Percentiles rank a stretch among this genome's conserved stretches.
These are phyloP conservation scores for Coffea canephora DNA, from an alignment of 257 asterid species.

Conservation along the genomic window DNA sequence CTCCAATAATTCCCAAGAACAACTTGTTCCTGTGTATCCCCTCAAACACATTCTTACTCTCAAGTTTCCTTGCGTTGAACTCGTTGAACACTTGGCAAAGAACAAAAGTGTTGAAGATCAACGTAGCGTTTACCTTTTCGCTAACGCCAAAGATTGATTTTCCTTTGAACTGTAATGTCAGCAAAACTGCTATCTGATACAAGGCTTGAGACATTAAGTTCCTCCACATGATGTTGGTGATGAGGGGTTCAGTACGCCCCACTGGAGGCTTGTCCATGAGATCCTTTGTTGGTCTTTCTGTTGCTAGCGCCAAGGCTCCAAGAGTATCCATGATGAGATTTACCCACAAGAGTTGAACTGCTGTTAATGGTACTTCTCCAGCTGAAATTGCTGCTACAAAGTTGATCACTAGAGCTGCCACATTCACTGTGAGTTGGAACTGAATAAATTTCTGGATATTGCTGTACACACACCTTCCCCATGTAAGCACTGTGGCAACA, in stretches of 20 bases:
- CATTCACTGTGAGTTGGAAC: too few species aligned
- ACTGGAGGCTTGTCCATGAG: constrained; percentile 34
- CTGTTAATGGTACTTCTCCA: too few species aligned
- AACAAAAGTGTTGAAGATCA: constrained; percentile 58
- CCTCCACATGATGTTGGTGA: constrained; percentile 53
- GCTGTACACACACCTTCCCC: too few species aligned
- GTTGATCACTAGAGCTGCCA: too few species aligned
- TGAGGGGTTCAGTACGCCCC: constrained; percentile 40
- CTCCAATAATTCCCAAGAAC: too few species aligned
- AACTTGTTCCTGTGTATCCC: constrained; percentile 25
- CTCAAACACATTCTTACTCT: constrained; percentile 55
- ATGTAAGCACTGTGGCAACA: too few species aligned
- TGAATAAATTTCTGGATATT: too few species aligned
- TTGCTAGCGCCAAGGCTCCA: too few species aligned
- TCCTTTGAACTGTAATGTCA: constrained; percentile 39
- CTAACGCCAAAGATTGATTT: constrained; percentile 29
- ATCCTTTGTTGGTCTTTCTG: too few species aligned
- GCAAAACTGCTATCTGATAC: constrained; percentile 35
- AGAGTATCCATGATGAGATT: too few species aligned
- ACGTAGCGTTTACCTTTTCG: constrained; percentile 39
- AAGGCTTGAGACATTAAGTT: constrained; percentile 43
- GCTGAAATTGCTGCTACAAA: too few species aligned
- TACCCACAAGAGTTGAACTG: too few species aligned
- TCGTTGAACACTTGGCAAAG: constrained; percentile 62
- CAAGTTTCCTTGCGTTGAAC: constrained; percentile 56